Base-by-base conservation (phyloP, 2,329 filamentous ascomycete species). In the Tolypocladium paradoxum region DNA sequence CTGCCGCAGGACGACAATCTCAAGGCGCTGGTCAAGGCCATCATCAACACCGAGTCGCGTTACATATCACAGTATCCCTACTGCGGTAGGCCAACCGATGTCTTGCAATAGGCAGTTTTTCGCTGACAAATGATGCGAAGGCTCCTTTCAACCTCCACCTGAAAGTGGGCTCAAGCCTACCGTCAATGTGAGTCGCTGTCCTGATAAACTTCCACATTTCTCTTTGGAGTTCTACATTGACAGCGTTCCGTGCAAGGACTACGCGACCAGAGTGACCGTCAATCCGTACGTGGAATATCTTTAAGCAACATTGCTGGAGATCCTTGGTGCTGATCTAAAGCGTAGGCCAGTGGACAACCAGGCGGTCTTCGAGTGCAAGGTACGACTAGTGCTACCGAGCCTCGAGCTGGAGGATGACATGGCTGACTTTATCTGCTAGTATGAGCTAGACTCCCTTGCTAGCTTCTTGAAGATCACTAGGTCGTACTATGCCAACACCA, bases 371-470 rank as follows among this genome's bases (percentile, higher is more conserved):
- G 62, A 64, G 49, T 64, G 62, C 60, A 64, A 64, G 57, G 62
- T 61, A 56, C 6, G 53, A 29, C 20, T n/a, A 6, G 14, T 4
- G 11, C 11, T 22, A 2, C 14, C 22, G 6, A 20, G 3, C 16
- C 16, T 22, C n/a, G 12, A 14, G 12, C 2, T 6, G 46, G 2
- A 22, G 16, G 14, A 18, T 24, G 22, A 16, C 6, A 27, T 35
- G 11, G 16, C 24, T 47, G 7, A 50, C n/a, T 7, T 8, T 8
- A 71, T 92, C 1, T 89, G 62, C 88, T 91, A 95, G 71, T 95
- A 92, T 69, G 90, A 95, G 70, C 81, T 96, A 37, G 90, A 95
- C 72, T 92, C 88, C 8, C 79, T 95, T 2, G 90, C 90, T 0
- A 84, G 88, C 45, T 96, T 95, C 68, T 76, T 96, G n/a, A 83